Conservation (phyloP, 2,329 filamentous ascomycete species). For the Graphilbum sp. region DNA sequence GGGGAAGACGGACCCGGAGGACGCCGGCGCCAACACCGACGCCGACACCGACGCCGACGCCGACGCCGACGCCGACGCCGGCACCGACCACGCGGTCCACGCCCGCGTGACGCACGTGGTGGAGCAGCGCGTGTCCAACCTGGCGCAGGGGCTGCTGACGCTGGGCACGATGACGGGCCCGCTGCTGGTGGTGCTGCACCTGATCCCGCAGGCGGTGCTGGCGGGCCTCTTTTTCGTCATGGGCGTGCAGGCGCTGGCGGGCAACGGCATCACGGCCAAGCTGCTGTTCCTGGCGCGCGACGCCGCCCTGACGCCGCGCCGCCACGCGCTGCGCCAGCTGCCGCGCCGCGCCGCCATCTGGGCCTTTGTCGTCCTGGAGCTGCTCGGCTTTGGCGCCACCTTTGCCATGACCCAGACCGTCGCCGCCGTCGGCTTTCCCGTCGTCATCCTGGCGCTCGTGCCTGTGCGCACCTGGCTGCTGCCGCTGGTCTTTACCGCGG, state of each 20-base stretch:
- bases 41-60: constrained; percentile 26
- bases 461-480: constrained; percentile 48
- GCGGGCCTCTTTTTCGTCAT: constrained; percentile 75
- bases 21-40: constrained; percentile 7
- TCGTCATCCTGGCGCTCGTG: constrained; percentile 55
- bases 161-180: constrained; percentile 66
- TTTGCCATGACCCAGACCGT: constrained; percentile 73
- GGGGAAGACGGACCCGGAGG: constrained; percentile 18
- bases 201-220: constrained; percentile 65
- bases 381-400: constrained; percentile 57
- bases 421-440: constrained; percentile 65
- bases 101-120: constrained; percentile 46
- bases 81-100: constrained; percentile 16
- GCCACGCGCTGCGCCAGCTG: constrained; percentile 43
- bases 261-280: constrained; percentile 63
- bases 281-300: constrained; percentile 55
- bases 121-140: constrained; percentile 65
- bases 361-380: constrained; percentile 52
- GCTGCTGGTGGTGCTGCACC: constrained; percentile 54
- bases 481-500: constrained; percentile 39
- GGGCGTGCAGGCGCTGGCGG: constrained; percentile 62
- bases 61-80: constrained; percentile 18
- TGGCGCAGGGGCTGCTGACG: constrained; percentile 61
- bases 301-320: constrained; percentile 37
- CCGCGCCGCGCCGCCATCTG: constrained; percentile 50